These are phyloP conservation scores for Kodamaea jinghongensis DNA, from an alignment of 805 yeast genomes.

Conservation along the genomic window DNA sequence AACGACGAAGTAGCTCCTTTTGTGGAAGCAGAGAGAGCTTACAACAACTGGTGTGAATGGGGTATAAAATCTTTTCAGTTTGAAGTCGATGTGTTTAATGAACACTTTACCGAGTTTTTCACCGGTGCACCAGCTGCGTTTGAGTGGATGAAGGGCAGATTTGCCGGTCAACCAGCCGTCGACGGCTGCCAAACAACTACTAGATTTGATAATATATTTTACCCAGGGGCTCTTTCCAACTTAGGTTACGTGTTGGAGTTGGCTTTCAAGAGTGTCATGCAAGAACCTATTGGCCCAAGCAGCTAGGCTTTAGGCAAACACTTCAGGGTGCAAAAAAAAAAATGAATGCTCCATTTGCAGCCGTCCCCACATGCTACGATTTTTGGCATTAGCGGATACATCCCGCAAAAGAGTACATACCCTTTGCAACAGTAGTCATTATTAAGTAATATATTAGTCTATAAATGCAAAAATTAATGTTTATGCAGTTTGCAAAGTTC, in stretches of 20 bases:
- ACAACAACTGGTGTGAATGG: slow-evolving; percentile 13
- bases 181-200: slow-evolving; percentile 30
- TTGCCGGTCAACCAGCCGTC: slow-evolving; percentile 14
- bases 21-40: slow-evolving; percentile 8
- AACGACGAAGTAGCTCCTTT: slow-evolving; percentile 14
- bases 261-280: slow-evolving; percentile 1
- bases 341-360: too few species aligned
- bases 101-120: slow-evolving; percentile 16
- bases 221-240: slow-evolving; percentile 28
- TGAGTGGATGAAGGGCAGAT: slow-evolving; percentile 10
- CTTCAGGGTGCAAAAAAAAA: too few species aligned
- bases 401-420: not conserved
- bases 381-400: too few species aligned
- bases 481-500: too few species aligned
- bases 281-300: slow-evolving; percentile 4
- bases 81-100: slow-evolving; percentile 8
- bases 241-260: slow-evolving; percentile 3
- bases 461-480: too few species aligned
- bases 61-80: slow-evolving; percentile 12
- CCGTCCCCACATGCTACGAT: not conserved
- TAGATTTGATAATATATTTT: slow-evolving; percentile 46
- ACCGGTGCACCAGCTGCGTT: slow-evolving; percentile 10
- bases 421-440: not conserved
- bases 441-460: slow-evolving; percentile 1
- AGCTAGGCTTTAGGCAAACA: too few species aligned